phyloP scores from a whole-genome alignment of 805 yeast genomes.

The Pichia membranifaciens region DNA sequence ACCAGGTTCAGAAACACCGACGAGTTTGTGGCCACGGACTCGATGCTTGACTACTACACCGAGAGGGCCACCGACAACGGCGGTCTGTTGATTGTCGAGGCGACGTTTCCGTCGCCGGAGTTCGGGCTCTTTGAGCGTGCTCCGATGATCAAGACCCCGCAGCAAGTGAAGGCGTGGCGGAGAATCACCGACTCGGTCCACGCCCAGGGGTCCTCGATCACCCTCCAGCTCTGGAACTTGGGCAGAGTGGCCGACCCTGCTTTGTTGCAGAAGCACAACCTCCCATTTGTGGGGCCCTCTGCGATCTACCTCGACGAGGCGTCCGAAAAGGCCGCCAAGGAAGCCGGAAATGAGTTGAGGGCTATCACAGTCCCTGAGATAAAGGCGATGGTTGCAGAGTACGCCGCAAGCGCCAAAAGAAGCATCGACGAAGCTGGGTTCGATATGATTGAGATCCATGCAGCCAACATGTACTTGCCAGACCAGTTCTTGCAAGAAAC shows the following conservation, averaged over 20 bases:
- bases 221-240: constrained; percentile 50
- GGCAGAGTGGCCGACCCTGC: constrained; percentile 38
- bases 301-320: constrained; percentile 35
- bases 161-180: constrained; percentile 46
- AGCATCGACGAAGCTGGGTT: constrained; percentile 34
- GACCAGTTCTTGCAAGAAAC: constrained; percentile 35
- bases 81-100: constrained; percentile 56
- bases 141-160: constrained; percentile 46
- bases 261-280: constrained; percentile 31
- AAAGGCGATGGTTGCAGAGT: constrained; percentile 36
- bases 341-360: constrained; percentile 40
- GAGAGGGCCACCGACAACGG: constrained; percentile 54
- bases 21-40: constrained; percentile 41
- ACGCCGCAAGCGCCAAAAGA: constrained; percentile 39
- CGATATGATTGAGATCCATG: constrained; percentile 38
- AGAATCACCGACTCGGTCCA: constrained; percentile 46
- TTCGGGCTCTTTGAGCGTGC: constrained; percentile 38
- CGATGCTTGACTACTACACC: constrained; percentile 45
- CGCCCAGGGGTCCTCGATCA: constrained; percentile 38
- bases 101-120: constrained; percentile 41
- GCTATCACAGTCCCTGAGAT: constrained; percentile 37
- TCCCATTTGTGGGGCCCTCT: constrained; percentile 34
- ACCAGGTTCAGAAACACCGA: constrained; percentile 40
- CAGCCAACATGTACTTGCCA: constrained; percentile 36
- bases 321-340: constrained; percentile 30